phyloP scores from a whole-genome alignment of 1,139 yeast genomes.

The Yamadazyma diospyri region DNA sequence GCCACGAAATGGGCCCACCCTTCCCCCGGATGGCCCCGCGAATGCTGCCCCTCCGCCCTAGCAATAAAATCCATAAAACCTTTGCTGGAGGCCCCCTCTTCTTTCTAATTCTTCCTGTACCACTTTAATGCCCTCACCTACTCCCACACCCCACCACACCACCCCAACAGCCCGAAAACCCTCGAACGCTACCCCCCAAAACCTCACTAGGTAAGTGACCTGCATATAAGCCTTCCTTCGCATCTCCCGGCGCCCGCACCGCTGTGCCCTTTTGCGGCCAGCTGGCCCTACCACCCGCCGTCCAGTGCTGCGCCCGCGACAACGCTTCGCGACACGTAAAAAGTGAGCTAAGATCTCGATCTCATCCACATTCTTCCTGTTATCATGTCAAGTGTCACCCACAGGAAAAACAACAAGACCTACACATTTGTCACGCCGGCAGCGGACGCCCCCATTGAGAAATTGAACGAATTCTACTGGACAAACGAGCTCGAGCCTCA shows the following conservation, averaged over 20 bases:
- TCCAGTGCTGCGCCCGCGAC: neutral
- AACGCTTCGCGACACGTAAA: neutral
- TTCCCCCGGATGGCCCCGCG: too few species aligned
- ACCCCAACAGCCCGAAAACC: neutral
- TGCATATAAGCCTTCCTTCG: neutral
- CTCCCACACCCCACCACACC: too few species aligned
- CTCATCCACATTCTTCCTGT: neutral
- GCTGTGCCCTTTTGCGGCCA: neutral
- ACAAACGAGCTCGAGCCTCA: slow-evolving; percentile 83
- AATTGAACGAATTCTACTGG: slow-evolving; percentile 70
- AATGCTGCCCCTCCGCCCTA: too few species aligned
- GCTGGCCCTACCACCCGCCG: neutral
- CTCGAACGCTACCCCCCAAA: neutral
- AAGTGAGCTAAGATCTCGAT: slow-evolving; percentile 3
- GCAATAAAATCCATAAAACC: too few species aligned
- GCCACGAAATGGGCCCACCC: too few species aligned
- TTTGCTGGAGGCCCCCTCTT: too few species aligned
- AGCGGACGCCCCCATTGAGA: slow-evolving; percentile 41
- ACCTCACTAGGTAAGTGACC: too few species aligned
- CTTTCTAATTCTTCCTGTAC: too few species aligned
- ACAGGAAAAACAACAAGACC: slow-evolving; percentile 31
- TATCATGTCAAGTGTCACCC: slow-evolving; percentile 18
- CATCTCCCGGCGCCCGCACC: neutral
- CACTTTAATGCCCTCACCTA: too few species aligned
- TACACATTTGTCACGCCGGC: slow-evolving; percentile 40